Conservation (phyloP, 2,329 filamentous ascomycete species). For the Westerdykella ornata region DNA sequence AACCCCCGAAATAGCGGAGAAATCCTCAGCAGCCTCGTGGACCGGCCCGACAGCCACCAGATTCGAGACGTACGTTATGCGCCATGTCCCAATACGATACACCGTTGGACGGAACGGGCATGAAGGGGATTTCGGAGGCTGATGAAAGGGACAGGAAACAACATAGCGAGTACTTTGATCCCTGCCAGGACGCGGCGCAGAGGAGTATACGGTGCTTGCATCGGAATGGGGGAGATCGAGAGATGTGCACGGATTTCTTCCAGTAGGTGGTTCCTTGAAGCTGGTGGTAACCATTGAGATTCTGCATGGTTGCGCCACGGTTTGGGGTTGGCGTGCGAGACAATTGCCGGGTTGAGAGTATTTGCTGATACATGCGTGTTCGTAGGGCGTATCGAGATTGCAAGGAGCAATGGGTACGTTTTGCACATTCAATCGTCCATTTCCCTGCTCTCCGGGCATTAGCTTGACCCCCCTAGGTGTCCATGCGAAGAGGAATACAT, state of each 20-base stretch:
- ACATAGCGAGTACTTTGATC: constrained; percentile 86
- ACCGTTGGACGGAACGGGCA: background rate
- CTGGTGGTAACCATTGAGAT: too few relatives aligned
- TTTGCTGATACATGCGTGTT: constrained; percentile 3
- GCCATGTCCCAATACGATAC: background rate
- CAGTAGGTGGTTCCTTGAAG: constrained; percentile 52
- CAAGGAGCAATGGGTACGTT: constrained; percentile 84
- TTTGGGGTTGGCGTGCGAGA: too few relatives aligned
- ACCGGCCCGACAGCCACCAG: constrained; percentile 31
- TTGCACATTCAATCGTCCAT: background rate
- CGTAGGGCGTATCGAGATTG: constrained; percentile 83
- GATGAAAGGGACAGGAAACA: constrained; percentile 59
- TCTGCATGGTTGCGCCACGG: too few relatives aligned
- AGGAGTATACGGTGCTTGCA: constrained; percentile 81
- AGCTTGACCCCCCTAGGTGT: constrained; percentile 4
- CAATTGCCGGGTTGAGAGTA: background rate
- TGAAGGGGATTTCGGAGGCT: constrained; percentile 2
- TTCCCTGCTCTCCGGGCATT: background rate
- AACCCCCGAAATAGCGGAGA: constrained; percentile 5
- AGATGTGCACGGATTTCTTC: constrained; percentile 94
- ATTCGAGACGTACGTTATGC: constrained; percentile 35
- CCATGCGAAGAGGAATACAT: background rate
- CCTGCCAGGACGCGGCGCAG: constrained; percentile 86
- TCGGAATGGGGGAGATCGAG: constrained; percentile 75
- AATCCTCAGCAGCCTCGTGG: constrained; percentile 14